A percentile compares a stretch with the other conserved stretches of the same genome.
These are phyloP conservation scores for Clathrus columnatus DNA, from an alignment of 768 basidiomycete genomes.

Conservation along the genomic window DNA sequence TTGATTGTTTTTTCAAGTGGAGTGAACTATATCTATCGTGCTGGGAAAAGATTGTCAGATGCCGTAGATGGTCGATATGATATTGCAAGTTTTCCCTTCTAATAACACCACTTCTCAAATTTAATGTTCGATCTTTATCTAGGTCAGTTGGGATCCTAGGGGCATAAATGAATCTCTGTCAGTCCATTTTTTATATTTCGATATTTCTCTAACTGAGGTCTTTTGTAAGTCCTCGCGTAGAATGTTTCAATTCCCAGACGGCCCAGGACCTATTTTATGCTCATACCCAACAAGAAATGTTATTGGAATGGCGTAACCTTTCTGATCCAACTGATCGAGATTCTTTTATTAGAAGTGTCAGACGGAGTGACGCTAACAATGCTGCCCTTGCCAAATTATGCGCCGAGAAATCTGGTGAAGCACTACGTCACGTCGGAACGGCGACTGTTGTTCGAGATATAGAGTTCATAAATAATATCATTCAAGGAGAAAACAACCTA, in stretches of 20 bases:
- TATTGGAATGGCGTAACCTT: slow-evolving; percentile 19
- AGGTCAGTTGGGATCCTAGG: slow-evolving; percentile 22
- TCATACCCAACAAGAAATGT: slow-evolving; percentile 21
- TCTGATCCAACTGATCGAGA: slow-evolving; percentile 15
- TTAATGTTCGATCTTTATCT: not conserved
- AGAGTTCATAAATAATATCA: slow-evolving; percentile 19
- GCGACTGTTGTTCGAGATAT: slow-evolving; percentile 26
- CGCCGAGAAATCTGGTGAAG: slow-evolving; percentile 20
- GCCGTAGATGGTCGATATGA: slow-evolving; percentile 17
- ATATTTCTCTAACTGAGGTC: not conserved
- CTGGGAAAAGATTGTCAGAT: slow-evolving; percentile 14
- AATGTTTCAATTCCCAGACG: slow-evolving; percentile 19
- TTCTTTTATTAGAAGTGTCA: slow-evolving; percentile 17
- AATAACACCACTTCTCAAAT: not conserved
- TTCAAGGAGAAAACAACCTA: slow-evolving; percentile 22
- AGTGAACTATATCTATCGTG: slow-evolving; percentile 20
- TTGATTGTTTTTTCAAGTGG: slow-evolving; percentile 8
- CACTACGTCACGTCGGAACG: slow-evolving; percentile 24
- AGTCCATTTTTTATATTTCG: slow-evolving; percentile 1
- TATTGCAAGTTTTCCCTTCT: slow-evolving; percentile 11
- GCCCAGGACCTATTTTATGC: slow-evolving; percentile 18
- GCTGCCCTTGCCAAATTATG: slow-evolving; percentile 22
- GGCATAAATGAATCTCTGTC: slow-evolving; percentile 25
- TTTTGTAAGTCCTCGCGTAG: slow-evolving; percentile 17
- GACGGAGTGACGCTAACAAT: slow-evolving; percentile 17